Evolutionary conservation across 495 filamentous ascomycete genomes (phyloP), one percentile per base, ranked within the genome.

Genomic region (Trichoderma gamsii): DNA sequence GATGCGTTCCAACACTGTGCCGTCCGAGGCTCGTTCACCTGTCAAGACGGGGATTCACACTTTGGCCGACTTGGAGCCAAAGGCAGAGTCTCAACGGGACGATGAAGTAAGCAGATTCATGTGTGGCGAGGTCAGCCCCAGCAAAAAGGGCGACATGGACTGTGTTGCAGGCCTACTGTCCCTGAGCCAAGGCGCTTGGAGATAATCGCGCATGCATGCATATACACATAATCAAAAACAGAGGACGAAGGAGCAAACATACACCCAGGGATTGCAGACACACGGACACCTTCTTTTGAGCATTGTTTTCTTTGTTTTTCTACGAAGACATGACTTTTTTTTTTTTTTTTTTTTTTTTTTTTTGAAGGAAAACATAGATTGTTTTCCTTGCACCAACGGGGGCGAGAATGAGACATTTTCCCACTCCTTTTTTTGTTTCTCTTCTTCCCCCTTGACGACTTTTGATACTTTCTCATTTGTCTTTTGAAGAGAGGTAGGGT

Each of bases 151-250:
- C 21, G 90, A 94, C 72, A 78, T 92, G 72, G 91, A 92, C 74
- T 92, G 90, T 69, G 85, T 94, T 35, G 90, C 92, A 67, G 89
- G 89, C 41, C 77, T 96, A 66, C 74, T 96, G 63, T 90, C 88
- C 32, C 79, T 96, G 67, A 93, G 81, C 66, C 80, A 83, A 72
- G 83, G 83, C 4, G 82, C 83, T 69, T 85, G 83, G 83, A 77
- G 79, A 38, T 82, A 72, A 81, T 4, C 29, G 29, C 29, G 29
- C 29, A 63, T 44, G 25, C 15, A 15, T 7, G 61, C 15, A 8
- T n/a, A 32, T 15, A 6, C 11, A 13, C 23, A 2, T 2, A 25
- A 67, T 41, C n/a, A 23, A n/a, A 51, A 38, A 67, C 0, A 67
- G 13, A 23, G 21, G 8, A 23, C 2, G 21, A 52, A 52, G 49